These are phyloP conservation scores for Scleromitrula shiraiana DNA, from an alignment of 2,329 filamentous ascomycete species.

Conservation along the genomic window DNA sequence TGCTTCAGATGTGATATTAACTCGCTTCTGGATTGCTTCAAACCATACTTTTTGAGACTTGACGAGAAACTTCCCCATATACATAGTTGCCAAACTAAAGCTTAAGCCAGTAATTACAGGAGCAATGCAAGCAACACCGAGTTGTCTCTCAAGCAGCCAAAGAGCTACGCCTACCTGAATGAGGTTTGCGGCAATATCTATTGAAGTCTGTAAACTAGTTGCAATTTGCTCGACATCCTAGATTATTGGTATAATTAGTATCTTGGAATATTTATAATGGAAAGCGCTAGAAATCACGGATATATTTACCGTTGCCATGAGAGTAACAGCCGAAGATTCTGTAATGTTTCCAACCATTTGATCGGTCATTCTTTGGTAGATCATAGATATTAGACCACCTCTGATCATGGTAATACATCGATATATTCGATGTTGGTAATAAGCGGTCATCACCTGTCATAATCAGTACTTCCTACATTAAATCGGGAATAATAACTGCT, in stretches of 20 bases:
- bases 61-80: not conserved
- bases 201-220: conserved; percentile 22
- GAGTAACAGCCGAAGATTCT: not conserved
- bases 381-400: conserved; percentile 36
- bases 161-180: conserved; percentile 34
- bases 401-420: conserved; percentile 19
- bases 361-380: conserved; percentile 30
- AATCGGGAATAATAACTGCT: too few species aligned
- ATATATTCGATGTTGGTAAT: conserved; percentile 2
- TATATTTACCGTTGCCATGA: not conserved
- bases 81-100: conserved; percentile 1
- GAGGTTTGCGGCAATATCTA: conserved; percentile 34
- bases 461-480: not conserved
- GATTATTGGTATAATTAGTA: conserved; percentile 36
- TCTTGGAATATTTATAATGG: not conserved
- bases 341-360: not conserved
- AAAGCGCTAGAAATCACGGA: too few species aligned
- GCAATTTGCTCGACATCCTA: conserved; percentile 31
- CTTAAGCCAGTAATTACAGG: conserved; percentile 15
- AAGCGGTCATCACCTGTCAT: not conserved
- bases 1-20: conserved; percentile 35
- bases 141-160: conserved; percentile 31
- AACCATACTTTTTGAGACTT: conserved; percentile 31
- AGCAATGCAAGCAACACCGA: conserved; percentile 26
- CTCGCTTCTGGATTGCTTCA: conserved; percentile 33